Conservation (phyloP, 129 eudicot species). For the Tagetes patula region DNA sequence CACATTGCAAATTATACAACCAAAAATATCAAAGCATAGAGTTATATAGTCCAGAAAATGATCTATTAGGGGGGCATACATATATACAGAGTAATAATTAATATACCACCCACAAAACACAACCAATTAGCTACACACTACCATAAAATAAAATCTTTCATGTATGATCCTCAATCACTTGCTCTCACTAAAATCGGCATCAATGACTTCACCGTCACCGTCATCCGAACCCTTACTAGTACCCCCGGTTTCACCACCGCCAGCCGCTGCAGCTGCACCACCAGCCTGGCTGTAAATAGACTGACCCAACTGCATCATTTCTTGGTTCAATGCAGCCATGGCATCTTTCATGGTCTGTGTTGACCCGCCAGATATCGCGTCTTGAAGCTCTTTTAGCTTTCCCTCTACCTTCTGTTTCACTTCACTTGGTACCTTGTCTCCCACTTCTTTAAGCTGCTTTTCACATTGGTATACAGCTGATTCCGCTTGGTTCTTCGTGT, state of each 20-base stretch:
- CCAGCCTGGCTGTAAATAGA: constrained; percentile 68
- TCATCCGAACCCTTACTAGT: constrained; percentile 35
- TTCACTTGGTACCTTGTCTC: constrained; percentile 63
- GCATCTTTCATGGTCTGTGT: constrained; percentile 70
- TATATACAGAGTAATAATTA: constrained; percentile 11
- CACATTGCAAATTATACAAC: not conserved
- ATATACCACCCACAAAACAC: not conserved
- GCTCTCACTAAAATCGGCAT: constrained; percentile 80
- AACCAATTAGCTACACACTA: constrained; percentile 11
- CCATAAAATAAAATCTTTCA: not conserved
- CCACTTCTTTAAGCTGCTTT: constrained; percentile 81
- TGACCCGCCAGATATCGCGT: constrained; percentile 49
- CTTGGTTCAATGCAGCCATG: constrained; percentile 67
- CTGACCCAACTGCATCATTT: constrained; percentile 71
- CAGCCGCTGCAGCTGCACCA: constrained; percentile 30
- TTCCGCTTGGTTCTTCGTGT: constrained; percentile 84
- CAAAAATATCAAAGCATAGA: not conserved
- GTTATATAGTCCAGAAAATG: not conserved
- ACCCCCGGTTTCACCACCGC: constrained; percentile 42
- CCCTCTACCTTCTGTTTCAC: constrained; percentile 75
- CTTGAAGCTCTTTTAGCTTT: constrained; percentile 58
- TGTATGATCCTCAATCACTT: constrained; percentile 21
- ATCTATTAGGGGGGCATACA: not conserved
- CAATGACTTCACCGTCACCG: constrained; percentile 72
- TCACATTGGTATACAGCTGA: constrained; percentile 78